phyloP scores from a whole-genome alignment of 768 basidiomycete genomes.

The Porpolomopsis calyptriformis region DNA sequence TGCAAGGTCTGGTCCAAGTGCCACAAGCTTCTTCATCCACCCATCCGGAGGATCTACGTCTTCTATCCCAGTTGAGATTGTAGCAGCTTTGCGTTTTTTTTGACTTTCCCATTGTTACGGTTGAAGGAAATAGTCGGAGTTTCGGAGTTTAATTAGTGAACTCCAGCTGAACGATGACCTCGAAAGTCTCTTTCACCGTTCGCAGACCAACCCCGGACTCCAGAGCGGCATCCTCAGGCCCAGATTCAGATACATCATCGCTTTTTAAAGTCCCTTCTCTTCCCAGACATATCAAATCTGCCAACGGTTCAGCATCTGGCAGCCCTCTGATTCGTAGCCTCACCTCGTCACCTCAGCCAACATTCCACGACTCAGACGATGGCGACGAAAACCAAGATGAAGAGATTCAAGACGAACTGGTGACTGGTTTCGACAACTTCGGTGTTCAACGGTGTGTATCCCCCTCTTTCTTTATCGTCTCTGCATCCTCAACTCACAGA shows the following conservation, averaged over 20 bases:
- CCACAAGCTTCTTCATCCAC: no score
- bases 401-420: conserved; percentile 49
- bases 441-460: conserved; percentile 79
- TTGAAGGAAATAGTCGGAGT: no score
- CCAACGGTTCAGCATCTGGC: conserved; percentile 32
- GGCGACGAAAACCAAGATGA: conserved; percentile 55
- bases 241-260: conserved; percentile 45
- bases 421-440: conserved; percentile 61
- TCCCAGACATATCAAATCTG: conserved; percentile 42
- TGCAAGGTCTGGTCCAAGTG: no score
- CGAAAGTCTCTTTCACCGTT: conserved; percentile 73
- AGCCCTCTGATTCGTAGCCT: conserved; percentile 47
- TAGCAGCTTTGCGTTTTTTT: neutral
- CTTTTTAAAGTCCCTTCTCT: conserved; percentile 49
- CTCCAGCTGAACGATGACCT: no score
- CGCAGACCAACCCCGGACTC: conserved; percentile 67
- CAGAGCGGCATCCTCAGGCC: conserved; percentile 49
- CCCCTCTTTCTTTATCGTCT: conserved; percentile 10
- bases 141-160: no score
- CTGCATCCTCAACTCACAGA: conserved; percentile 68
- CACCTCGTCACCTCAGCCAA: conserved; percentile 34
- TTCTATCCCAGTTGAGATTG: no score
- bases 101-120: neutral
- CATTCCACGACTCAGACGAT: conserved; percentile 20
- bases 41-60: neutral